A percentile compares a stretch with the other conserved stretches of the same genome.
Evolutionary conservation across 768 basidiomycete genomes (phyloP).

Genomic region (Amanita molliuscula): DNA sequence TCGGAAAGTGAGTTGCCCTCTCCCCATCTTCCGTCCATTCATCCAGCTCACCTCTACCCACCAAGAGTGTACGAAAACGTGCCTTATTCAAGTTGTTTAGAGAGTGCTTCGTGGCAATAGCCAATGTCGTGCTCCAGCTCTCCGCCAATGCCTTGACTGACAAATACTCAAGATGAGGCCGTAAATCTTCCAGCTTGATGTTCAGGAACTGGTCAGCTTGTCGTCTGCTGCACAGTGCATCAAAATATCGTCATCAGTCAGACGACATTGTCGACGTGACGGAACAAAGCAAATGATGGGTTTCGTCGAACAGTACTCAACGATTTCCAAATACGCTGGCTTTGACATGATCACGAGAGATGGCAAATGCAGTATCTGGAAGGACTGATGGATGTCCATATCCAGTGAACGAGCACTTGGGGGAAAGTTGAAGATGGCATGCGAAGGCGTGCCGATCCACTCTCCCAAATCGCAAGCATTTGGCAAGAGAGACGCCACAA

Average conservation of each 20-base stretch:
- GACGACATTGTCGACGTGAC: constrained; percentile 85
- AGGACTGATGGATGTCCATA: constrained; percentile 95
- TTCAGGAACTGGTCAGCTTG: constrained; percentile 80
- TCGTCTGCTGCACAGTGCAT: constrained; percentile 85
- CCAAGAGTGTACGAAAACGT: constrained; percentile 72
- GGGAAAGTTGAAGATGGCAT: constrained; percentile 96
- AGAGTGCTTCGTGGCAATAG: constrained; percentile 90
- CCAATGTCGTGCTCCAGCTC: constrained; percentile 83
- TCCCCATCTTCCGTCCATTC: constrained; percentile 2
- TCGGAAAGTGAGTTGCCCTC: constrained; percentile 72
- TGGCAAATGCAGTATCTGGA: constrained; percentile 94
- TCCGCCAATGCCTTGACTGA: constrained; percentile 68
- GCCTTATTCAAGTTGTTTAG: constrained; percentile 85
- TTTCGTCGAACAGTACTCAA: constrained; percentile 76
- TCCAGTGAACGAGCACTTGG: constrained; percentile 95
- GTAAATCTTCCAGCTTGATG: constrained; percentile 70
- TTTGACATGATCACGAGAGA: constrained; percentile 99
- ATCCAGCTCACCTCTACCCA: neutral
- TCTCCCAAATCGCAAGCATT: constrained; percentile 93
- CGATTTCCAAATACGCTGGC: constrained; percentile 87
- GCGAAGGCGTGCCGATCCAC: constrained; percentile 93
- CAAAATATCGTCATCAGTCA: constrained; percentile 87
- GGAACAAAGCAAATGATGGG: constrained; percentile 92
- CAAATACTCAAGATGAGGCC: constrained; percentile 82
- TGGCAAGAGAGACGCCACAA: constrained; percentile 90